phyloP scores from a whole-genome alignment of 176 grass and related monocot genomes.

The Rhipidocladum racemiflorum region DNA sequence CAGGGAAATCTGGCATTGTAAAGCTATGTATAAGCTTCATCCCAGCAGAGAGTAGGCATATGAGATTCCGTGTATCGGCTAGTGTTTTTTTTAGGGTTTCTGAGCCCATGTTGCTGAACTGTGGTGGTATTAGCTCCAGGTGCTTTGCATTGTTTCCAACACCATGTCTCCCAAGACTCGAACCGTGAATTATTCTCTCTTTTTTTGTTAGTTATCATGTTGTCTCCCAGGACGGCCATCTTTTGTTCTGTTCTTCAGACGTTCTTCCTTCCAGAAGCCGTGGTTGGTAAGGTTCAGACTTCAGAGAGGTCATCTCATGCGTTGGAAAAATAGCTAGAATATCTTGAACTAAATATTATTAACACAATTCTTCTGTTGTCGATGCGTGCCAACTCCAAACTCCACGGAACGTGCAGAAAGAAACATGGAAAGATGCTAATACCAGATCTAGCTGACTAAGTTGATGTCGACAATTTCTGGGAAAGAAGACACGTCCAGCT shows the following conservation, averaged over 20 bases:
- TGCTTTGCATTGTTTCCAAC: neutral
- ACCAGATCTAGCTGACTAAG: neutral
- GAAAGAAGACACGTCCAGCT: neutral
- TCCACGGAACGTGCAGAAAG: neutral
- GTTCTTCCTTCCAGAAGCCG: neutral
- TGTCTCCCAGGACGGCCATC: neutral
- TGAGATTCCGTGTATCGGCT: neutral
- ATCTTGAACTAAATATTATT: neutral
- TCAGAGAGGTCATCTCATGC: neutral
- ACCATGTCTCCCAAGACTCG: neutral
- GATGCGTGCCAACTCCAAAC: neutral
- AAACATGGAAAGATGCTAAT: neutral
- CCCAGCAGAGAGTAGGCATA: neutral
- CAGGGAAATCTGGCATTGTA: neutral
- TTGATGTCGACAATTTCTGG: too few species aligned
- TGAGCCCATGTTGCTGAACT: neutral
- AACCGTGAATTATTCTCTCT: neutral
- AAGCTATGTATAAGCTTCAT: neutral
- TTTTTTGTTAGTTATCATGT: neutral
- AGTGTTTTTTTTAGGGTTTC: neutral
- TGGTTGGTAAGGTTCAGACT: neutral
- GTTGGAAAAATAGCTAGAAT: neutral
- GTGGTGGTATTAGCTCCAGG: neutral
- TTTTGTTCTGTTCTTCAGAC: neutral
- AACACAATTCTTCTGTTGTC: neutral